phyloP scores from a whole-genome alignment of 768 basidiomycete species.

The Panus rudis region DNA sequence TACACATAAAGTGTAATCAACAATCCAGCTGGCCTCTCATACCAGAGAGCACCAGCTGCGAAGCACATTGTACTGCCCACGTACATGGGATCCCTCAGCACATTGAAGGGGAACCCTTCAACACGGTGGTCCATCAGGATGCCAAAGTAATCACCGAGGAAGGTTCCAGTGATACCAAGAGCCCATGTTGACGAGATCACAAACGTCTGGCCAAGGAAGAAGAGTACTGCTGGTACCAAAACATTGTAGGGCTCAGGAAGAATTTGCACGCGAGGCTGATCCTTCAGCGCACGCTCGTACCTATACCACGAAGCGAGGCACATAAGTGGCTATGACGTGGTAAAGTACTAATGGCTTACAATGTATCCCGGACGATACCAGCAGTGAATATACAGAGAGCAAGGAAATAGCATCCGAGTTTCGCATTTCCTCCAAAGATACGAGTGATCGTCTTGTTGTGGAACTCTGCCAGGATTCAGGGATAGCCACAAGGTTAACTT shows the following conservation, averaged over 20 bases:
- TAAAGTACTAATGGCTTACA: constrained; percentile 45
- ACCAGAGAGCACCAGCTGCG: constrained; percentile 82
- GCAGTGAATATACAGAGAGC: constrained; percentile 78
- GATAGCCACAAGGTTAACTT: constrained; percentile 23
- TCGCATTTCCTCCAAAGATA: constrained; percentile 66
- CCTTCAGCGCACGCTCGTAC: constrained; percentile 64
- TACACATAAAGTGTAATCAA: constrained; percentile 77
- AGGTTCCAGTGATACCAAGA: constrained; percentile 90
- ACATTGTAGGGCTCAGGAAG: constrained; percentile 63
- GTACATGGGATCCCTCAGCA: constrained; percentile 93
- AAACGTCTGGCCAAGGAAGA: constrained; percentile 72
- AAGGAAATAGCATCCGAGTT: constrained; percentile 80
- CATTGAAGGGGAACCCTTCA: constrained; percentile 96
- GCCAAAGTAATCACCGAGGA: constrained; percentile 80
- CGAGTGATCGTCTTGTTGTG: constrained; percentile 84
- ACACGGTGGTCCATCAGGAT: constrained; percentile 85
- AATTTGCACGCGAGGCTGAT: constrained; percentile 65
- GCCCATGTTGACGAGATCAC: constrained; percentile 87
- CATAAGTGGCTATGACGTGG: neutral
- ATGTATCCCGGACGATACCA: constrained; percentile 77
- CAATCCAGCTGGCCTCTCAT: constrained; percentile 79
- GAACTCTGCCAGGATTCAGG: constrained; percentile 43
- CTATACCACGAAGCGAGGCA: constrained; percentile 29
- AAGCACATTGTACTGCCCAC: constrained; percentile 92
- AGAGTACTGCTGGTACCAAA: constrained; percentile 51